Evolutionary conservation across 2,329 filamentous ascomycete genomes (phyloP).

Genomic region (Fusarium napiforme): DNA sequence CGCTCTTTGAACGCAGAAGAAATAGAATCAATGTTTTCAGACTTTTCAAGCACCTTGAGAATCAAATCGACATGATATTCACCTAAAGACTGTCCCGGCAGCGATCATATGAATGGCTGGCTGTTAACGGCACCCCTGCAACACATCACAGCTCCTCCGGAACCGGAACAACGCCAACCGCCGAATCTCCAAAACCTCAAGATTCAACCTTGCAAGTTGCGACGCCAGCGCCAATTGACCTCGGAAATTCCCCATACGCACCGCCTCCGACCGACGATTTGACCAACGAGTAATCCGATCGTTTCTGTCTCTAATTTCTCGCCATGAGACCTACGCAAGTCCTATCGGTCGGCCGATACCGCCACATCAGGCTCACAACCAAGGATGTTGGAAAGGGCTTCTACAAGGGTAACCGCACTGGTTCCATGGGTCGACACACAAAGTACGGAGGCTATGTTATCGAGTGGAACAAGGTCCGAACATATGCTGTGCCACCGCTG

Average conservation of each 20-base stretch:
- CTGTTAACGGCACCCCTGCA: conserved; percentile 28
- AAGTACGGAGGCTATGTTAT: conserved; percentile 86
- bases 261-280: conserved; percentile 4
- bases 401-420: conserved; percentile 96
- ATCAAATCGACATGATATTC: conserved; percentile 3
- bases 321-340: conserved; percentile 75
- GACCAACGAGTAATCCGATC: background rate
- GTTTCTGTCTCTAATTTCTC: background rate
- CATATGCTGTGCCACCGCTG: conserved; percentile 83
- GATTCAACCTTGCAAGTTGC: conserved; percentile 21
- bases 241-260: conserved; percentile 6
- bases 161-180: conserved; percentile 46
- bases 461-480: conserved; percentile 88
- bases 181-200: conserved; percentile 40
- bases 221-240: conserved; percentile 17
- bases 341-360: conserved; percentile 74
- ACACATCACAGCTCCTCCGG: conserved; percentile 36
- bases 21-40: background rate
- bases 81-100: background rate
- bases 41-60: background rate
- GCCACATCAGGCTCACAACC: conserved; percentile 85
- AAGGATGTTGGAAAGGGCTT: conserved; percentile 93
- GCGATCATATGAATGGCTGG: background rate
- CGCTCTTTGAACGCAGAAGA: background rate
- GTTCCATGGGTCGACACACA: conserved; percentile 86